Percentiles rank a stretch among this genome's conserved stretches.
phyloP scores from a whole-genome alignment of 805 yeast species.

The Schwanniomyces sp. region DNA sequence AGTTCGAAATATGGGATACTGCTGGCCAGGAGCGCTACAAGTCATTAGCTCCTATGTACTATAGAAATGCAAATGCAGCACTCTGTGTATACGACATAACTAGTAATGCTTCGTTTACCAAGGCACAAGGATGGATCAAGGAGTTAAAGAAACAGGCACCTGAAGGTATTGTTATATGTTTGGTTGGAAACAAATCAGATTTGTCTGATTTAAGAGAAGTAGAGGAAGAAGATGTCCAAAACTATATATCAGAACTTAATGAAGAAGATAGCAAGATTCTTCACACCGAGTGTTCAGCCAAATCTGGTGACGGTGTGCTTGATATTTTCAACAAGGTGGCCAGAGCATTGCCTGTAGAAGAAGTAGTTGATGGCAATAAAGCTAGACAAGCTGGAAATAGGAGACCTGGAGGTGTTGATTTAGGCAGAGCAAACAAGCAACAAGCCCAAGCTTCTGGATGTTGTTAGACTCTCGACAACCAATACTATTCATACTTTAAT shows the following conservation, averaged over 20 bases:
- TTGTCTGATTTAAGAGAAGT: conserved; percentile 50
- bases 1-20: conserved; percentile 87
- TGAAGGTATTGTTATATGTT: conserved; percentile 69
- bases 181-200: conserved; percentile 80
- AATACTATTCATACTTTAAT: too few species aligned
- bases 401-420: conserved; percentile 36
- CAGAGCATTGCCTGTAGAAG: conserved; percentile 43
- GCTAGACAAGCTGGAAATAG: conserved; percentile 24
- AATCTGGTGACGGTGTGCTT: conserved; percentile 44
- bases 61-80: conserved; percentile 63
- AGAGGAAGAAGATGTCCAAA: conserved; percentile 42
- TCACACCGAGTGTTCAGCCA: conserved; percentile 44
- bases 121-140: conserved; percentile 76
- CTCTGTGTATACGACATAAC: conserved; percentile 77
- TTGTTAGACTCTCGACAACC: conserved; percentile 16
- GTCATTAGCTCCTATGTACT: conserved; percentile 46
- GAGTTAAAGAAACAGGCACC: conserved; percentile 83
- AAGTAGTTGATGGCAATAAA: conserved; percentile 26
- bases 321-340: conserved; percentile 41
- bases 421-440: conserved; percentile 27
- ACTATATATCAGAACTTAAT: conserved; percentile 38
- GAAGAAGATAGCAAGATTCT: conserved; percentile 48
- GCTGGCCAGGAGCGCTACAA: conserved; percentile 76
- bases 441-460: conserved; percentile 22
- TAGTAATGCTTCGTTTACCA: conserved; percentile 60